A percentile compares a stretch with the other conserved stretches of the same genome.
Evolutionary conservation across 371 early-diverging fungal genomes (phyloP).

Genomic region (Amoeboradix gromovi): DNA sequence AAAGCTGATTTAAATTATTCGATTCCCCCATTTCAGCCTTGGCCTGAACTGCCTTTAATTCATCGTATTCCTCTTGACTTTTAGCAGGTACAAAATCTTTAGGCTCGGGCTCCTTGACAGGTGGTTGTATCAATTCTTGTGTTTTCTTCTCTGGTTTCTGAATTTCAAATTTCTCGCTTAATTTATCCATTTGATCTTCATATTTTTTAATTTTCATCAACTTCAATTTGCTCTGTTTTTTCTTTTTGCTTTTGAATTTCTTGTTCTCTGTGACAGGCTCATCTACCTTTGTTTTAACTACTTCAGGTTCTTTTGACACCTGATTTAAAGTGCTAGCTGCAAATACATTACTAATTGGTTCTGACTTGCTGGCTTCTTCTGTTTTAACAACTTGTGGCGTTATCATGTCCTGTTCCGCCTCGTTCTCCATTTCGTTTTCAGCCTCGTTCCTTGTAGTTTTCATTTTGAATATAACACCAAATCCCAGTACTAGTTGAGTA

Average conservation of each 20-base stretch:
- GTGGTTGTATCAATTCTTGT: slow-evolving; percentile 13
- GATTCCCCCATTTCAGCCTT: slow-evolving; percentile 4
- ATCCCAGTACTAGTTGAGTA: slow-evolving; percentile 79
- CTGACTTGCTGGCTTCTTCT: not conserved
- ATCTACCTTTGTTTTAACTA: not conserved
- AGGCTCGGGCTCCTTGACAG: not conserved
- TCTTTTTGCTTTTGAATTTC: slow-evolving; percentile 12
- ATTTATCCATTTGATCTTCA: slow-evolving; percentile 76
- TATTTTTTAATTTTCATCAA: slow-evolving; percentile 77
- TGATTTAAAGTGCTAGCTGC: not conserved
- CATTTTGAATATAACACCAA: slow-evolving; percentile 60
- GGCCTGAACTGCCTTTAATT: not conserved
- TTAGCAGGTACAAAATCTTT: slow-evolving; percentile 2
- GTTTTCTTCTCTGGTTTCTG: slow-evolving; percentile 23
- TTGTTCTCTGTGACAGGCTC: not conserved
- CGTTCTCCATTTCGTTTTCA: not conserved
- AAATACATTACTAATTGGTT: not conserved
- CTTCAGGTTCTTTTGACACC: not conserved
- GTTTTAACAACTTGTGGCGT: not conserved
- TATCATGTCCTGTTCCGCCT: not conserved
- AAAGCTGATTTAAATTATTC: slow-evolving; percentile 34
- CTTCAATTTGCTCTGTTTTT: slow-evolving; percentile 55
- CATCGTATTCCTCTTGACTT: slow-evolving; percentile 3
- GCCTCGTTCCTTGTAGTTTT: slow-evolving; percentile 29
- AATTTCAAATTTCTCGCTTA: slow-evolving; percentile 37